Conservation (phyloP, 2,329 filamentous ascomycete species). For the Aspergillus sp. region DNA sequence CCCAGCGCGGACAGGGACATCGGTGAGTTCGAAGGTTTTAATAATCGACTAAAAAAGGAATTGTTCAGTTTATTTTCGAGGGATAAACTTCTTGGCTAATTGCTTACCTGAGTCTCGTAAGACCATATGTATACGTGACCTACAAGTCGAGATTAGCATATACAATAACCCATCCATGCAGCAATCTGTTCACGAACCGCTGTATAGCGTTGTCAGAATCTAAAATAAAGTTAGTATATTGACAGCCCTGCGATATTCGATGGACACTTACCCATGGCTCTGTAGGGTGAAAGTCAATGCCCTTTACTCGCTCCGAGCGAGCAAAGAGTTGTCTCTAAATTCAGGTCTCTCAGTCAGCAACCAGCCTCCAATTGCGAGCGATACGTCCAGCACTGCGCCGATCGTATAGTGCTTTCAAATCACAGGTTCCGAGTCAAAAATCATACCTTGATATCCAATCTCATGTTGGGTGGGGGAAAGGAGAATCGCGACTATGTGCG, state of each 20-base stretch:
- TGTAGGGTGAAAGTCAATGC: slow-evolving; percentile 93
- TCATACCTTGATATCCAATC: slow-evolving; percentile 60
- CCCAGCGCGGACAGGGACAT: slow-evolving; percentile 94
- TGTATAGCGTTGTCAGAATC: slow-evolving; percentile 91
- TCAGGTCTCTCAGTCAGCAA: slow-evolving; percentile 41
- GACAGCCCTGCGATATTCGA: not conserved
- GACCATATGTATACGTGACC: slow-evolving; percentile 99
- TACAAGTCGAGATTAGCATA: slow-evolving; percentile 48
- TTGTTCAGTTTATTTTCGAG: slow-evolving; percentile 20
- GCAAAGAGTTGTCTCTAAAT: slow-evolving; percentile 76
- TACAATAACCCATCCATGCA: slow-evolving; percentile 10
- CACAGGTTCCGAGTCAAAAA: slow-evolving; percentile 7
- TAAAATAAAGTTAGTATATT: slow-evolving; percentile 30
- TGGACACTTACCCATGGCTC: slow-evolving; percentile 77
- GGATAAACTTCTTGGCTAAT: not conserved
- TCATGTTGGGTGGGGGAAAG: slow-evolving; percentile 48
- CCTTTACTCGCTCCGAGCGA: slow-evolving; percentile 93
- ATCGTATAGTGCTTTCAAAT: not conserved
- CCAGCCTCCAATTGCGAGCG: slow-evolving; percentile 6
- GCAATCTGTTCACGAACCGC: slow-evolving; percentile 59
- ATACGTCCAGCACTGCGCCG: not conserved
- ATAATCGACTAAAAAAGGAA: slow-evolving; percentile 68
- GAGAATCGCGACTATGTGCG: slow-evolving; percentile 34
- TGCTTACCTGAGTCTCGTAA: slow-evolving; percentile 76
- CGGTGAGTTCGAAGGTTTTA: slow-evolving; percentile 98